Evolutionary conservation across 179 eudicot species (phyloP), one percentile per base, ranked within the genome.

Genomic region (Corrigiola litoralis): DNA sequence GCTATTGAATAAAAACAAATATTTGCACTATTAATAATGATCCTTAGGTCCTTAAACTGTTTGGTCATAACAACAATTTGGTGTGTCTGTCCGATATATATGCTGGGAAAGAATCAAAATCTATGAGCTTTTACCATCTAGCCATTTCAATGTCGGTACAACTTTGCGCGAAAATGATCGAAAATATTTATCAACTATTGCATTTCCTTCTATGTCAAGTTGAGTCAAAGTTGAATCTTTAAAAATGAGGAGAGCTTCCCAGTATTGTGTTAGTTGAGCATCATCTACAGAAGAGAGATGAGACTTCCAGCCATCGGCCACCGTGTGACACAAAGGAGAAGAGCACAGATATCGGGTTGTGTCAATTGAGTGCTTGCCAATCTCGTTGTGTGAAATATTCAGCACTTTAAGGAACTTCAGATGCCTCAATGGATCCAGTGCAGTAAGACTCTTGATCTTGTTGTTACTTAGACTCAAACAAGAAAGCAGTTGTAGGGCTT

Each of bases 401-500:
- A 92, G 68, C 42, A 75, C 89, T 74, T 73, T 70, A 33, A 92
- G 74, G 21, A 85, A 75, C 74, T 79, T 85, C 54, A 92, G 58
- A 63, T 66, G 80, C 75, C 80, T 75, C 41, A 92, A 56, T 65
- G 98, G 87, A 69, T 81, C 87, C 72, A 92, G 68, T 34, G 90
- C 86, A 47, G 87, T 78, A 67, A 92, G 85, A 73, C 83, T 87
- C 59, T 71, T 48, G 48, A 92, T 72, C 65, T 80, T 87, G 78
- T 92, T 92, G 79, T 84, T 45, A 46, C 92, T 83, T 2, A 92
- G 78, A 62, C 87, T 92, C 73, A 92, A 73, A 79, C 86, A 81
- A 33, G 84, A 80, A 24, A 92, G 87, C 25, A 87, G 86, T 52
- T 87, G 98, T 94, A 92, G 49, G 17, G 90, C 85, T 77, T 92